Evolutionary conservation across 331 rosid genomes (phyloP).

Genomic region (Rosa hybrid): DNA sequence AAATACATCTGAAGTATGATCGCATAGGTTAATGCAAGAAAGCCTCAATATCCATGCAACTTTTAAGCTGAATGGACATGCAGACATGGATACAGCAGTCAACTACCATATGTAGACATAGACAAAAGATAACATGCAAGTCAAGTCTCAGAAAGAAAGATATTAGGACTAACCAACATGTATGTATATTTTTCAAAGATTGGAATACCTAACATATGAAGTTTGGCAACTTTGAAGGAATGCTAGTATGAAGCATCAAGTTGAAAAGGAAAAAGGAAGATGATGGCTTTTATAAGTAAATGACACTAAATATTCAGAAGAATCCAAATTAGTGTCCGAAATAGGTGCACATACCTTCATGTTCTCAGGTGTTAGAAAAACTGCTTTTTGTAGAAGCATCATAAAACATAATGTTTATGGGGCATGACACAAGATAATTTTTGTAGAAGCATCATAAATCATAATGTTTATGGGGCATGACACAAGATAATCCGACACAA

Average conservation of each 20-base stretch:
- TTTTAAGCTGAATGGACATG: not conserved
- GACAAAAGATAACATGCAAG: no score
- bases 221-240: not conserved
- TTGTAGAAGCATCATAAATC: not conserved
- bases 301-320: not conserved
- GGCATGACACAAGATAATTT: conserved; percentile 1
- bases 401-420: not conserved
- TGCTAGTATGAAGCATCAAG: not conserved
- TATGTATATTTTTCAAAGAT: not conserved
- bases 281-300: not conserved
- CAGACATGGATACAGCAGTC: not conserved
- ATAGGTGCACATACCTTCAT: not conserved
- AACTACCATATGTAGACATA: not conserved
- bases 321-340: not conserved
- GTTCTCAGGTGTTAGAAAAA: not conserved
- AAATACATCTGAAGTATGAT: conserved; percentile 5
- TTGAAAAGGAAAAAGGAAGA: not conserved
- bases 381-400: conserved; percentile 1
- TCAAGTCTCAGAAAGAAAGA: not conserved
- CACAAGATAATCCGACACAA: not conserved
- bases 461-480: not conserved
- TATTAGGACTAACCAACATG: not conserved
- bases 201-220: not conserved
- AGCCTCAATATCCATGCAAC: not conserved
- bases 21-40: not conserved